Evolutionary conservation across 371 early-diverging fungal genomes (phyloP).

Genomic region (Entomophthora muscae): DNA sequence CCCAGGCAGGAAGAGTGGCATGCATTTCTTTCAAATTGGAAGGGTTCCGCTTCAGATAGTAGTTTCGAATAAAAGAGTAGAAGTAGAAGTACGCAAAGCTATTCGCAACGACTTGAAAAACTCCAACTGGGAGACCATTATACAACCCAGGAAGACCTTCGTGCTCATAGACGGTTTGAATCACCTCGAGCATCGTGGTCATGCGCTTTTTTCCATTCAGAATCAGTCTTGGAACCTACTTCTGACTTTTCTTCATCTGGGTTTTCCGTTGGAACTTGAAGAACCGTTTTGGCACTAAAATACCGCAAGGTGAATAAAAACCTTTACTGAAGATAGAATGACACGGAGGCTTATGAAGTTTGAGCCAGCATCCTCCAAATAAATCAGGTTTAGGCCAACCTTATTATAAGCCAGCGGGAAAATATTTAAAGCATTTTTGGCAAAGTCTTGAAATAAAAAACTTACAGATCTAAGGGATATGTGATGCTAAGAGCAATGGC

Average conservation of each 20-base stretch:
- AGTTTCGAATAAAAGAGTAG: slow-evolving; percentile 56
- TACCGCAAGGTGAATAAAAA: too few species aligned
- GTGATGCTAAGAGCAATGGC: slow-evolving; percentile 73
- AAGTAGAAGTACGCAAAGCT: slow-evolving; percentile 93
- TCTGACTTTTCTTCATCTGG: slow-evolving; percentile 50
- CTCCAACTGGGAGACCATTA: slow-evolving; percentile 71
- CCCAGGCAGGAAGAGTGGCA: slow-evolving; percentile 26
- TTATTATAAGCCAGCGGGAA: too few species aligned
- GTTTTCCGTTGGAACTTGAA: background rate
- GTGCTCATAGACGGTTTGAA: slow-evolving; percentile 49
- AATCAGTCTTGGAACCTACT: too few species aligned
- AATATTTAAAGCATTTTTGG: too few species aligned
- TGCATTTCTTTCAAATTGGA: slow-evolving; percentile 15
- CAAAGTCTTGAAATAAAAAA: too few species aligned
- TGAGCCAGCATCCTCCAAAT: too few species aligned
- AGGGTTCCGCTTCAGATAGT: slow-evolving; percentile 25
- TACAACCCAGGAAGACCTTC: slow-evolving; percentile 89
- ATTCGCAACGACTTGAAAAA: slow-evolving; percentile 72
- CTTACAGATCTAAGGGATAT: slow-evolving; percentile 92
- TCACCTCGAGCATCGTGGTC: slow-evolving; percentile 37
- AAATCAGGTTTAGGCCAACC: too few species aligned
- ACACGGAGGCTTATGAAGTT: too few species aligned
- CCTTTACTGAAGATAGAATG: too few species aligned
- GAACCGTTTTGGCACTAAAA: slow-evolving; percentile 1
- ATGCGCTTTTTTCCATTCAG: slow-evolving; percentile 37